These are phyloP conservation scores for Globisporangium cystogenes DNA, from an alignment of 352 stramenopile species.

Conservation along the genomic window DNA sequence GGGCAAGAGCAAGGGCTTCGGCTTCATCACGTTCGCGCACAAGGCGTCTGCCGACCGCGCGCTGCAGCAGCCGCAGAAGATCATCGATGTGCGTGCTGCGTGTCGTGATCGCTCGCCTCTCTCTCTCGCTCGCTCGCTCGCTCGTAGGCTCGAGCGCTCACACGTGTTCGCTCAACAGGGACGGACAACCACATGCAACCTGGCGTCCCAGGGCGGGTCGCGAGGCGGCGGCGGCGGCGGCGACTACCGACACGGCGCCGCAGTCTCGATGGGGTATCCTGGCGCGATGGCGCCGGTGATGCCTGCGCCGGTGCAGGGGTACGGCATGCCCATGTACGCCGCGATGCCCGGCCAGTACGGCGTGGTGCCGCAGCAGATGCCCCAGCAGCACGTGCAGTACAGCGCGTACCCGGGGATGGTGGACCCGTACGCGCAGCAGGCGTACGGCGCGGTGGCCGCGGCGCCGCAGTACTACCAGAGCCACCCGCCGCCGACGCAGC, in stretches of 20 bases:
- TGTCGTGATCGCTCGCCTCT: not conserved
- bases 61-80: slow-evolving; percentile 54
- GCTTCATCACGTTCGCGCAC: slow-evolving; percentile 59
- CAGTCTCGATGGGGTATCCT: slow-evolving; percentile 9
- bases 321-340: slow-evolving; percentile 24
- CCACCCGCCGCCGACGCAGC: slow-evolving; percentile 15
- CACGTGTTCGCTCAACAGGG: slow-evolving; percentile 19
- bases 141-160: not conserved
- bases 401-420: slow-evolving; percentile 17
- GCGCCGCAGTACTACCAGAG: slow-evolving; percentile 23
- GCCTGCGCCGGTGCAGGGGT: slow-evolving; percentile 17
- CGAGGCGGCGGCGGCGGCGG: slow-evolving; percentile 4
- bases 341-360: slow-evolving; percentile 15
- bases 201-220: slow-evolving; percentile 32
- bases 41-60: slow-evolving; percentile 32
- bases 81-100: slow-evolving; percentile 48
- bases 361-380: slow-evolving; percentile 6
- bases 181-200: slow-evolving; percentile 48
- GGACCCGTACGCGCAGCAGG: slow-evolving; percentile 18
- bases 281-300: slow-evolving; percentile 17
- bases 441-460: slow-evolving; percentile 12
- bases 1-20: slow-evolving; percentile 64
- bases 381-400: slow-evolving; percentile 21
- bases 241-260: not conserved
- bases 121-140: not conserved